Percentiles rank a stretch among this genome's conserved stretches.
These are phyloP conservation scores for Hypoxylon intermedium DNA, from an alignment of 495 filamentous ascomycete species.

Conservation along the genomic window DNA sequence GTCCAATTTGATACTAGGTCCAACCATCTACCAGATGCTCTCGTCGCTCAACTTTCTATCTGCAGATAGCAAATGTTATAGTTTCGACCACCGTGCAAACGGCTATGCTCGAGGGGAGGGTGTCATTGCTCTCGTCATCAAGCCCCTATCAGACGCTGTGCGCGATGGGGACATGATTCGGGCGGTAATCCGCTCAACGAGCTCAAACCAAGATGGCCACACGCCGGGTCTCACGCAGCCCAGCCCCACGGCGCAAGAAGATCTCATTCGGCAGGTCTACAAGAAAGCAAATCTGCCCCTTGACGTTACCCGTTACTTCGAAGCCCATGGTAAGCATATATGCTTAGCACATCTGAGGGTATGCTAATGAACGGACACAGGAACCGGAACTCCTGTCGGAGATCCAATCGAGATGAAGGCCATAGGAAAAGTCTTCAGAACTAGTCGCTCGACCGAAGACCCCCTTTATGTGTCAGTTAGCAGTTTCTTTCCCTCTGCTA, in stretches of 20 bases:
- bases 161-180: conserved; percentile 60
- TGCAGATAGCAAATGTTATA: conserved; percentile 53
- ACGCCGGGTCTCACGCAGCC: conserved; percentile 61
- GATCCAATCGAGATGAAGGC: conserved; percentile 64
- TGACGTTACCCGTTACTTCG: conserved; percentile 53
- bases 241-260: conserved; percentile 55
- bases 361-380: conserved; percentile 19
- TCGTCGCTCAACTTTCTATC: conserved; percentile 47
- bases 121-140: conserved; percentile 60
- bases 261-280: conserved; percentile 58
- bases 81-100: conserved; percentile 65
- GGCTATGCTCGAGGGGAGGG: conserved; percentile 71
- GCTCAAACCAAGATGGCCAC: conserved; percentile 62
- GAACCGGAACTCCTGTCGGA: conserved; percentile 62
- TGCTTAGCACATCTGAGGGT: background rate
- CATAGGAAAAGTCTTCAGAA: conserved; percentile 50
- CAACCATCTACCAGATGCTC: conserved; percentile 44
- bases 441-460: conserved; percentile 29
- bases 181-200: conserved; percentile 62
- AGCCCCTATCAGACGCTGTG: conserved; percentile 58
- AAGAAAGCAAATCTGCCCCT: conserved; percentile 51
- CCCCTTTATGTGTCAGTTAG: conserved; percentile 52
- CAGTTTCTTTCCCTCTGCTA: background rate
- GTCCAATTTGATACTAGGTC: conserved; percentile 56
- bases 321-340: conserved; percentile 46